Base-by-base conservation (phyloP, 1,284 basidiomycete genomes). In the Anthracocystis walkeri region DNA sequence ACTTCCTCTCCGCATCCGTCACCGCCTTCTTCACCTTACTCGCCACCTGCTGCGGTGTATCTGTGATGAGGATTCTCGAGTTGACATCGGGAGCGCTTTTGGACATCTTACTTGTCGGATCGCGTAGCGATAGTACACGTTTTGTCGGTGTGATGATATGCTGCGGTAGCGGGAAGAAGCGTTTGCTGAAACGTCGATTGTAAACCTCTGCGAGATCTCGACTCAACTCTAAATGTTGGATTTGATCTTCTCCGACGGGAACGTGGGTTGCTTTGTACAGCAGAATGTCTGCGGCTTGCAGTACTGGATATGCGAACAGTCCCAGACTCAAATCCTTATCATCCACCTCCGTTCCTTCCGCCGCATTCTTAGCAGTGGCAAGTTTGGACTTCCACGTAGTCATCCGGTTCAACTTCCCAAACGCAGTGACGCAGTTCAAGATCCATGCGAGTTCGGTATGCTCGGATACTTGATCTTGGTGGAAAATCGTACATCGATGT, bases 311-410 rank as follows among this genome's bases (percentile, higher is more conserved):
- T 0, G 93, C 93, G 67, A 97, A 91, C 27, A 97, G 87, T 0
- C 95, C 95, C 0, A 91, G 89, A 65, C 93, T 92, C 1, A 97
- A 88, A 63, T 92, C 86, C 0, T 90, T 91, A 68, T 96, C 94
- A 79, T 93, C 91, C 5, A 95, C 88, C 73, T 93, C 91, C 7
- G 90, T 89, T 74, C 91, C 90, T 3, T 91, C 90, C 0, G 58
- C 58, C 12, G 29, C 63, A 79, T 94, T 92, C 44, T 91, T 88
- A 4, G 90, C 89, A 3, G 90, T 89, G 3, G 91, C 93, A 1
- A 96, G 86, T 70, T 92, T 91, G 12, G 92, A 89, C 92, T 96
- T 97, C 94, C 94, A 97, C 0, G 94, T 95, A 2, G 94, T 97
- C 94, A 97, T 96, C 44, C 94, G 87, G 41, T 90, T 89, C 11